Conservation (phyloP, 441 rosid genomes). For the Caryocar brasiliense region DNA sequence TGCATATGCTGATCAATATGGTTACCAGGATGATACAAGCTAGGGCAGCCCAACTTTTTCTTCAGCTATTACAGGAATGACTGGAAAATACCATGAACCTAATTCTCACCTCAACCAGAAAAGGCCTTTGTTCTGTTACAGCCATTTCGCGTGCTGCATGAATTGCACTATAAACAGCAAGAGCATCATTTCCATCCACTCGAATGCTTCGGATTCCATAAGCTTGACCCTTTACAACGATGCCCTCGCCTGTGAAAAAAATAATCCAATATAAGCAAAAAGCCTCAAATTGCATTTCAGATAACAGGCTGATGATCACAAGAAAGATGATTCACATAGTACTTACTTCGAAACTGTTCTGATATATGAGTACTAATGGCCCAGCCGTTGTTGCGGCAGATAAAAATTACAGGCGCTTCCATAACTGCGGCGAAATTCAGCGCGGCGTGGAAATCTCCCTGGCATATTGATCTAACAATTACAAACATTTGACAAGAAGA, state of each 20-base stretch:
- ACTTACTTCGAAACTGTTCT: conserved; percentile 64
- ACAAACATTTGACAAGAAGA: no score
- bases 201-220: conserved; percentile 70
- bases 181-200: conserved; percentile 72
- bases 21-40: no score
- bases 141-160: conserved; percentile 55
- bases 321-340: neutral
- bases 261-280: neutral
- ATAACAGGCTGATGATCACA: no score
- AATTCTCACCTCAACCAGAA: conserved; percentile 50
- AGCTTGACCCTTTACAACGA: conserved; percentile 61
- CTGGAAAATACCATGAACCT: neutral
- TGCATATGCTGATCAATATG: no score
- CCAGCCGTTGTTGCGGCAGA: conserved; percentile 84
- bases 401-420: conserved; percentile 59
- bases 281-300: no score
- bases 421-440: conserved; percentile 69
- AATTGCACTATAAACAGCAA: conserved; percentile 55
- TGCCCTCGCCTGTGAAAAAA: conserved; percentile 52
- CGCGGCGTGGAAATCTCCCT: conserved; percentile 89
- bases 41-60: no score
- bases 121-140: conserved; percentile 42
- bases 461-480: neutral
- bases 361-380: conserved; percentile 64
- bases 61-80: no score